Conservation (phyloP, 2,329 filamentous ascomycete species). For the Fusarium fujikuroi region DNA sequence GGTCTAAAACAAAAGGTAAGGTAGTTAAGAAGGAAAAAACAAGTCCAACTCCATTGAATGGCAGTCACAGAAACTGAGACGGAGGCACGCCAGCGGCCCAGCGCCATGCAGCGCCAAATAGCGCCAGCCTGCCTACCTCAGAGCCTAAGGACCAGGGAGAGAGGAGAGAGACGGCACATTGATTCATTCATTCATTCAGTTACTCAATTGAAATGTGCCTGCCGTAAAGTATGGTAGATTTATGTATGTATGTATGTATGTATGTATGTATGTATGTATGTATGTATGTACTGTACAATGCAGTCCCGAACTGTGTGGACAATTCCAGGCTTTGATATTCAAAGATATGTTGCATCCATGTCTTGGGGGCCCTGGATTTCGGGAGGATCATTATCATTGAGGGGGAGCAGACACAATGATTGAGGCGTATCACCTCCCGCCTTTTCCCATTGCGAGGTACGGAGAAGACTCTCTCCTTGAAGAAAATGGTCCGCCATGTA, state of each 20-base stretch:
- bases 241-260: neutral
- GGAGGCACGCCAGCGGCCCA: slow-evolving; percentile 28
- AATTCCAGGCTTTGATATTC: slow-evolving; percentile 37
- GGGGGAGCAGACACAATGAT: slow-evolving; percentile 28
- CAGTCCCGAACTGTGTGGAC: neutral
- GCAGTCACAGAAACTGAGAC: neutral
- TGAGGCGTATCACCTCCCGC: slow-evolving; percentile 35
- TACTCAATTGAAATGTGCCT: slow-evolving; percentile 24
- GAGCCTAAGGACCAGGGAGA: slow-evolving; percentile 14
- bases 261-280: neutral
- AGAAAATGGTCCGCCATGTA: slow-evolving; percentile 4
- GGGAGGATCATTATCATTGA: slow-evolving; percentile 27
- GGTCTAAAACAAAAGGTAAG: slow-evolving; percentile 30
- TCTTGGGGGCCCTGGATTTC: slow-evolving; percentile 29
- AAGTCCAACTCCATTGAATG: neutral
- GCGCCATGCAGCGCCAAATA: slow-evolving; percentile 29
- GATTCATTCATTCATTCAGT: slow-evolving; percentile 18
- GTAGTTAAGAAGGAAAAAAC: neutral
- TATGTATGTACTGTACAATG: neutral
- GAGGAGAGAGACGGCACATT: neutral
- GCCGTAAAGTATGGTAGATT: neutral
- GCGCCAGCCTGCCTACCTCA: slow-evolving; percentile 32
- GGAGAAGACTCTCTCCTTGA: neutral
- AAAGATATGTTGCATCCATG: slow-evolving; percentile 23
- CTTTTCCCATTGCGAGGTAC: neutral